Base-by-base conservation (phyloP, 2,329 filamentous ascomycete genomes). In the Fusarium xylarioides region DNA sequence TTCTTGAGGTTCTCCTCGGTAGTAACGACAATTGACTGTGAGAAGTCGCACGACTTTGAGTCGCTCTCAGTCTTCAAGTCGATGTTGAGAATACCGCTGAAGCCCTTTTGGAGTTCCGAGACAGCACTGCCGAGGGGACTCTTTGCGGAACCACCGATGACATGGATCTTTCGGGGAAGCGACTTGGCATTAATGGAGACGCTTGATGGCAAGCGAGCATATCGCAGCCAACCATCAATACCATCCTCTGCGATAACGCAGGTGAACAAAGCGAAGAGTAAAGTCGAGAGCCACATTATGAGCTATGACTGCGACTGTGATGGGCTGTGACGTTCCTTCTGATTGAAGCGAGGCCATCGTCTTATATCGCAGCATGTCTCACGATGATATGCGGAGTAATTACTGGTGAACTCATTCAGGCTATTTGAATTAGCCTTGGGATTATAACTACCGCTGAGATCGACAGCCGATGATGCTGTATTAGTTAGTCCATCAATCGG, bases 191-290 rank as follows among this genome's bases (percentile, higher is more conserved):
- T 82, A 55, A 74, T 77, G 16, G 73, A 76, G 26, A 76, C 34
- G 11, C 65, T 67, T 16, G 81, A 70, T 23, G 91, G 76, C n/a
- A 70, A 32, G 14, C 85, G 84, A 37, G 90, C 90, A 78, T 92
- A 92, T 54, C 91, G 86, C 62, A 92, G 80, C 91, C 91, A 93
- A 53, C 83, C 91, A 63, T 86, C 82, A 30, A 90, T 80, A 16
- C 91, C 91, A 76, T 88, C 86, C 75, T 93, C 91, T 43, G 89
- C 90, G 49, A 80, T 79, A 44, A 77, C 85, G 42, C 85, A 75
- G 76, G 81, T 80, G 70, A 81, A 66, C 43, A 73, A 68, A 59
- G 78, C 71, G 37, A 75, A 50, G 40, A 66, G 60, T n/a, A 75
- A 26, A 44, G 63, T 57, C 18, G 66, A 56, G 43, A 62, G 26